A percentile compares a stretch with the other conserved stretches of the same genome.
Conservation (phyloP, 2,329 filamentous ascomycete species). For the Dothidotthia symphoricarpi region DNA sequence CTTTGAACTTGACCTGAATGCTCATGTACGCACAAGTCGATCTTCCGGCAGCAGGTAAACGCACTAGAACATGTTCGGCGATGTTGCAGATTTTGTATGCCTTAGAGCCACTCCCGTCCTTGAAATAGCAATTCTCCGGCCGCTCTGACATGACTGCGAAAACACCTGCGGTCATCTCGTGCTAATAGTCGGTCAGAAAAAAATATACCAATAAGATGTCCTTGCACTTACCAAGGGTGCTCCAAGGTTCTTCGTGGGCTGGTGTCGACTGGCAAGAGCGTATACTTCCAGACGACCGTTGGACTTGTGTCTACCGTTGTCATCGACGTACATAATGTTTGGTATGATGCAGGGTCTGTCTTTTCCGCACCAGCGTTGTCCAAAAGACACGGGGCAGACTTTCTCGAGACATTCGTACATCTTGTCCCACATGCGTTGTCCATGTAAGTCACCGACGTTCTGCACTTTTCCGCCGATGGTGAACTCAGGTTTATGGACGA, state of each 20-base stretch:
- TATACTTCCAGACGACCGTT: background rate
- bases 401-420: slow-evolving; percentile 1
- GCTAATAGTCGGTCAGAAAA: background rate
- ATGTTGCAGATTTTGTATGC: slow-evolving; percentile 8
- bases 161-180: slow-evolving; percentile 5
- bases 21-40: slow-evolving; percentile 3
- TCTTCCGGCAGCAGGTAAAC: slow-evolving; percentile 1
- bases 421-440: slow-evolving; percentile 1
- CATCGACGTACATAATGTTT: background rate
- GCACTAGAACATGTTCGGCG: slow-evolving; percentile 3
- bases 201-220: no score
- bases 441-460: slow-evolving; percentile 3
- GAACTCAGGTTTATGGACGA: background rate
- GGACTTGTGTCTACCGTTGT: background rate
- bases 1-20: slow-evolving; percentile 5
- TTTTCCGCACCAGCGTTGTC: slow-evolving; percentile 3
- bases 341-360: background rate
- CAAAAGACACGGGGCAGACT: slow-evolving; percentile 3
- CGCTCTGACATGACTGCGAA: slow-evolving; percentile 2
- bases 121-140: slow-evolving; percentile 5
- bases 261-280: background rate
- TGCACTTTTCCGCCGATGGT: background rate
- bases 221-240: slow-evolving; percentile 1
- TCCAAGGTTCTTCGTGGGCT: slow-evolving; percentile 2
- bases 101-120: slow-evolving; percentile 3